Evolutionary conservation across 2,329 filamentous ascomycete genomes (phyloP).

Genomic region (Sporothrix curviconia): DNA sequence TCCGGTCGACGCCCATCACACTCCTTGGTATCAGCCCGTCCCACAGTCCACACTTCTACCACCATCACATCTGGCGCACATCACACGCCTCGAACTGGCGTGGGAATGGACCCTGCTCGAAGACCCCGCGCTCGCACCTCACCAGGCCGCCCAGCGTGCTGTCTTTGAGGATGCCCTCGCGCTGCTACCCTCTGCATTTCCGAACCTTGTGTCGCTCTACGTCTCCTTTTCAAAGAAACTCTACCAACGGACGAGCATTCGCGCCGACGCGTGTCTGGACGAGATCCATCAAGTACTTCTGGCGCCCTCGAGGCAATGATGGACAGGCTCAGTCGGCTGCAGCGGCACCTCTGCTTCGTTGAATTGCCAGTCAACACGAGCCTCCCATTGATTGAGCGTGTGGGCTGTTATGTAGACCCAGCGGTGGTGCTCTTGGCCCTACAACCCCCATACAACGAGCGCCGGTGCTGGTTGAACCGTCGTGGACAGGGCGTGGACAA

Average conservation of each 20-base stretch:
- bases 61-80: neutral
- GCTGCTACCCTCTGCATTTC: neutral
- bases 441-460: neutral
- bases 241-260: neutral
- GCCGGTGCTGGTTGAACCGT: neutral
- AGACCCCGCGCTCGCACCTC: neutral
- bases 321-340: neutral
- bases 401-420: neutral
- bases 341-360: neutral
- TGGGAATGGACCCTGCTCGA: neutral
- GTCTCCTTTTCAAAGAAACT: neutral
- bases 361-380: neutral
- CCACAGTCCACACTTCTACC: neutral
- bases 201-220: neutral
- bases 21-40: too few species aligned
- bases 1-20: too few species aligned
- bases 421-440: neutral
- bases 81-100: neutral
- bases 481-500: too few species aligned
- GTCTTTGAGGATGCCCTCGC: neutral
- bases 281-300: neutral
- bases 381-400: neutral
- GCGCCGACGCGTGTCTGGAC: neutral
- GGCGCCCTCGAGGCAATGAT: neutral
- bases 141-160: neutral